These are phyloP conservation scores for Fusarium cyanostomum DNA, from an alignment of 2,329 filamentous ascomycete species.

Conservation along the genomic window DNA sequence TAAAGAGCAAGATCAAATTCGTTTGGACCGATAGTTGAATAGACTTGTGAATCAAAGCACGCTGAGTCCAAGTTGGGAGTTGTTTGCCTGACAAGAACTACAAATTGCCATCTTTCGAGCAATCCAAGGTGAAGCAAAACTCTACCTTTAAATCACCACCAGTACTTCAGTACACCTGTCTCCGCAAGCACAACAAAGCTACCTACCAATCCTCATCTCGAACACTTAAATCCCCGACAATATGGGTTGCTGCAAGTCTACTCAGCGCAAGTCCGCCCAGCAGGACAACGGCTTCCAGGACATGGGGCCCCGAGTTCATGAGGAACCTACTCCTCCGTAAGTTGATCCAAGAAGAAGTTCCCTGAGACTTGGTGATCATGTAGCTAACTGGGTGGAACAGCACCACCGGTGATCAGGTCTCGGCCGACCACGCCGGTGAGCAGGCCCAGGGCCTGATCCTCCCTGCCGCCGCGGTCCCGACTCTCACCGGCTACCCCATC, in stretches of 20 bases:
- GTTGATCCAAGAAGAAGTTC: neutral
- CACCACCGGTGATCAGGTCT: neutral
- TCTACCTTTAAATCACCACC: too few species aligned
- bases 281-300: constrained; percentile 17
- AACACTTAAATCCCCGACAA: neutral
- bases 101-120: too few species aligned
- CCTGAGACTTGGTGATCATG: neutral
- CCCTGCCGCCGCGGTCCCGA: neutral
- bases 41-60: too few species aligned
- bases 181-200: neutral
- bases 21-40: too few species aligned
- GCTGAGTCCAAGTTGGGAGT: too few species aligned
- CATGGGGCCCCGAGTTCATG: constrained; percentile 11
- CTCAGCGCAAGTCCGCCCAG: neutral
- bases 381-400: constrained; percentile 1
- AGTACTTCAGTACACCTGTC: too few species aligned
- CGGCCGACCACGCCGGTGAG: neutral
- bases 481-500: neutral
- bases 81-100: too few species aligned
- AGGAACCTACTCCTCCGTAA: constrained; percentile 1
- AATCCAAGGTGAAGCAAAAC: too few species aligned
- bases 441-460: neutral
- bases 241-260: constrained; percentile 19
- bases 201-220: neutral
- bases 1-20: too few species aligned